These are phyloP conservation scores for Baorangia bicolor DNA, from an alignment of 768 basidiomycete genomes.

Conservation along the genomic window DNA sequence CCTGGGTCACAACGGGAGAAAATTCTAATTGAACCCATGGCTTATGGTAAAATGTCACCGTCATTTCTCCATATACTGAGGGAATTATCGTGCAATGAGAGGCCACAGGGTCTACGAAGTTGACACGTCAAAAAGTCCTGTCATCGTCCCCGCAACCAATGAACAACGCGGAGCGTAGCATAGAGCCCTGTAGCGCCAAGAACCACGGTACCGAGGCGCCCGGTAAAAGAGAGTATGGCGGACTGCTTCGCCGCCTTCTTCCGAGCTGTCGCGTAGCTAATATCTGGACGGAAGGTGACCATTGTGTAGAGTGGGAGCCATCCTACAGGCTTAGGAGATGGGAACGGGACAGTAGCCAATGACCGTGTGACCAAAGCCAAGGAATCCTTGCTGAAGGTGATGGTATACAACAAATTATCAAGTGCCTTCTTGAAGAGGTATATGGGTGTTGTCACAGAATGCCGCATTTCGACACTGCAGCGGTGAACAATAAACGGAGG, in stretches of 20 bases:
- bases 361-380: constrained; percentile 45
- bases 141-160: constrained; percentile 25
- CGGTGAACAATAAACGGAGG: constrained; percentile 21
- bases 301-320: constrained; percentile 97
- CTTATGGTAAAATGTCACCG: constrained; percentile 14
- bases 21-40: constrained; percentile 23
- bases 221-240: constrained; percentile 51
- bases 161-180: constrained; percentile 15
- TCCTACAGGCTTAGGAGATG: constrained; percentile 57
- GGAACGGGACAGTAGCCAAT: constrained; percentile 56
- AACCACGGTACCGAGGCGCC: constrained; percentile 47
- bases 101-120: constrained; percentile 33
- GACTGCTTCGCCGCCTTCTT: constrained; percentile 69
- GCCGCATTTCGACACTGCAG: constrained; percentile 88
- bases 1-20: constrained; percentile 19
- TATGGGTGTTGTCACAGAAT: constrained; percentile 78
- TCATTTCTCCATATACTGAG: constrained; percentile 24
- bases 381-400: constrained; percentile 52
- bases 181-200: constrained; percentile 46
- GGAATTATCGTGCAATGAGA: constrained; percentile 30
- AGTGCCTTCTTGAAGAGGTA: constrained; percentile 79
- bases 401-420: constrained; percentile 69
- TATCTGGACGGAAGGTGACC: constrained; percentile 96
- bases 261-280: constrained; percentile 83
- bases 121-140: constrained; percentile 19